Conservation (phyloP, 257 asterid species). For the Fraxinus quadrangulata region DNA sequence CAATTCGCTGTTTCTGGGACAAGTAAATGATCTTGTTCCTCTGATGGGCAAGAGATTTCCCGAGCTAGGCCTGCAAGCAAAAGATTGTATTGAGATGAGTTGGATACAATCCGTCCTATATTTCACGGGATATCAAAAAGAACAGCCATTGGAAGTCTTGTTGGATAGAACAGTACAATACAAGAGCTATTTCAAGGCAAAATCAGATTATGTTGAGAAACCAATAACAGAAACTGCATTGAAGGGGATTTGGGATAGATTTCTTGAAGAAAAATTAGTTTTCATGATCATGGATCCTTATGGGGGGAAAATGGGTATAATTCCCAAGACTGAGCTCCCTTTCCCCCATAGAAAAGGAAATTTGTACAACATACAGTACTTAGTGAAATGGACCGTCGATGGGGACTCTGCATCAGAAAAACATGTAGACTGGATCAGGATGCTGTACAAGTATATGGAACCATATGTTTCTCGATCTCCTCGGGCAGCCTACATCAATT, state of each 20-base stretch:
- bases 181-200: conserved; percentile 48
- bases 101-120: conserved; percentile 54
- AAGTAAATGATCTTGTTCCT: not conserved
- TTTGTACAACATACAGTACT: conserved; percentile 51
- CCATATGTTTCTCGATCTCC: conserved; percentile 49
- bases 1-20: conserved; percentile 47
- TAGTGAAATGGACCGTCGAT: conserved; percentile 46
- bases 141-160: conserved; percentile 24
- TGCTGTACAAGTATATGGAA: conserved; percentile 45
- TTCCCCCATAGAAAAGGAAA: conserved; percentile 65
- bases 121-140: conserved; percentile 22
- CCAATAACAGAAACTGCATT: conserved; percentile 38
- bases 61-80: conserved; percentile 34
- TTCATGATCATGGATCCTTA: conserved; percentile 54
- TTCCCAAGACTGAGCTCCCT: conserved; percentile 38
- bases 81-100: conserved; percentile 51
- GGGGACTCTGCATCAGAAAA: conserved; percentile 20
- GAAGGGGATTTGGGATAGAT: conserved; percentile 27
- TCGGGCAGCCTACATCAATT: conserved; percentile 57
- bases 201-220: conserved; percentile 48
- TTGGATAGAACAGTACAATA: conserved; percentile 31
- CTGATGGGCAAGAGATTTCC: conserved; percentile 38
- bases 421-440: conserved; percentile 44
- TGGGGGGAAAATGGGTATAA: conserved; percentile 56
- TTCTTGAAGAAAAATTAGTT: conserved; percentile 30